Evolutionary conservation across 768 basidiomycete species (phyloP).

Genomic region (Leccinum incarnatum): DNA sequence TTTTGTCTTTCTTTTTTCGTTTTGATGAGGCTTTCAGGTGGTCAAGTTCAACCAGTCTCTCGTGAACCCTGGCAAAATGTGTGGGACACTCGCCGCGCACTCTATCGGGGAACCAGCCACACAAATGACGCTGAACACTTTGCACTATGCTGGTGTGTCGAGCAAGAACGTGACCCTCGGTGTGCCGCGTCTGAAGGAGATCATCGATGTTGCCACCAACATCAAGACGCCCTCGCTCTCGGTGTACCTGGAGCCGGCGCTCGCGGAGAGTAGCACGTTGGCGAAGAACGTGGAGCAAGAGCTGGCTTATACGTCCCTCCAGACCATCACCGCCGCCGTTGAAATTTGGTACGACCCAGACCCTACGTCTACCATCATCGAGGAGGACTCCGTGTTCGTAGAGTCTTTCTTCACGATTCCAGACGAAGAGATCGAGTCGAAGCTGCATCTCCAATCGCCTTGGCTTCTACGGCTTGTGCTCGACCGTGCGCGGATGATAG

Average conservation of each 20-base stretch:
- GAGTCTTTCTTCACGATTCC: constrained; percentile 99
- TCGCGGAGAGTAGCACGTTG: constrained; percentile 54
- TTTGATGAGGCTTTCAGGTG: too few species aligned
- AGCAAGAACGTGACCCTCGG: constrained; percentile 99
- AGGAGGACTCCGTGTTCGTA: constrained; percentile 93
- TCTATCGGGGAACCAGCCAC: constrained; percentile 99
- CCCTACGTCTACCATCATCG: constrained; percentile 88
- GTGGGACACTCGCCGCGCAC: constrained; percentile 95
- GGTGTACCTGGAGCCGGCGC: constrained; percentile 78
- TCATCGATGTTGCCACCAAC: constrained; percentile 97
- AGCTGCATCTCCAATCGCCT: constrained; percentile 88
- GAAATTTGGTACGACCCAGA: constrained; percentile 99
- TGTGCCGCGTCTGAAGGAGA: constrained; percentile 98
- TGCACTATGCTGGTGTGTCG: constrained; percentile 99
- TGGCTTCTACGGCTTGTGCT: constrained; percentile 98
- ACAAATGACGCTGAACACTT: constrained; percentile 99
- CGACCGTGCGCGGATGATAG: constrained; percentile 96
- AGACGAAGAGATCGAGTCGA: constrained; percentile 86
- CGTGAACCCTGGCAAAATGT: constrained; percentile 97
- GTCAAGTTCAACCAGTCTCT: constrained; percentile 93
- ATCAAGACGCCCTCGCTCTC: constrained; percentile 98
- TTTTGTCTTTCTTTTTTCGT: too few species aligned
- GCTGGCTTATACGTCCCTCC: constrained; percentile 88
- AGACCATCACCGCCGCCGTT: constrained; percentile 90
- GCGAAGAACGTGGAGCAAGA: constrained; percentile 93